Base-by-base conservation (phyloP, 2,329 filamentous ascomycete species). In the Exophiala viscosa region DNA sequence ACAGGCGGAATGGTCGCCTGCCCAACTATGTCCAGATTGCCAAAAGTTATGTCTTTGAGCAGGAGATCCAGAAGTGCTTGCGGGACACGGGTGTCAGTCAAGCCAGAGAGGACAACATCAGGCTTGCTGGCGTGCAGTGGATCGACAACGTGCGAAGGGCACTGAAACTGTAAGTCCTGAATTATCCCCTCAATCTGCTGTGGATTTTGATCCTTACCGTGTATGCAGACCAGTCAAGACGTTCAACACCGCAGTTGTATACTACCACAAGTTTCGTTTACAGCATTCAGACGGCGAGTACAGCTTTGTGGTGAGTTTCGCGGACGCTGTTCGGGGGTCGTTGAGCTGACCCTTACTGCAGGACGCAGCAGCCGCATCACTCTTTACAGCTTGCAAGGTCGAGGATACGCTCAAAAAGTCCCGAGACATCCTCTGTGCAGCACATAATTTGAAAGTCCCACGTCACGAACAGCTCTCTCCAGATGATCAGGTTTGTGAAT, bases 321-420 rank as follows among this genome's bases (percentile, higher is more conserved):
- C 47, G 47, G 32, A 35, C n/a, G 17, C 34, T 48, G 14, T 33
- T 31, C 2, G 18, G 20, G 3, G 10, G 8, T 33, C 36, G 32
- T n/a, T 13, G 10, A 10, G 14, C 44, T 47, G 17, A 28, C 34
- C n/a, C 14, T 48, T 1, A 2, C 28, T 32, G 59, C 72, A 89
- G 69, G 92, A 97, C 67, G 91, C 90, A 1, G 90, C 92, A 0
- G 82, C 93, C 5, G 90, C 93, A 1, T 87, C 90, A 18, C 76
- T 99, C 7, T 92, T 97, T 65, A 88, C 91, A 2, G 91, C 91
- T 2, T 97, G 92, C 77, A 99, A 99, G 74, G 90, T 95, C 41
- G 93, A 99, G 70, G 93, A 99, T 69, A 99, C 93, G 0, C 81
- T 96, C 61, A 99, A 99, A 73, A 97, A 97, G 75, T 95, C 90